A percentile compares a stretch with the other conserved stretches of the same genome.
phyloP scores from a whole-genome alignment of 495 filamentous ascomycete genomes.

The Letharia columbiana region DNA sequence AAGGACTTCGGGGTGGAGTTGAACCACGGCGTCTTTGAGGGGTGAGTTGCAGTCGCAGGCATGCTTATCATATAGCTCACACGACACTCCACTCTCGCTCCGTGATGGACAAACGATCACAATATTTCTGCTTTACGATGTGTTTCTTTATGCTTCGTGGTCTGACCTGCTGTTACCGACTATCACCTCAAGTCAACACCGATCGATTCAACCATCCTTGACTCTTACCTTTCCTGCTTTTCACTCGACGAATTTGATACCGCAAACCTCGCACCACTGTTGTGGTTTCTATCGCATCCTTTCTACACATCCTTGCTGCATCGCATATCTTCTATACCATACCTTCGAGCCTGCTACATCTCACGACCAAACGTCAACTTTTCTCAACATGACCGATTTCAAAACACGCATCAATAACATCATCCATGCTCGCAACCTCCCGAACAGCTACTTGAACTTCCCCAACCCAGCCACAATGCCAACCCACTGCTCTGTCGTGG shows the following conservation, averaged over 20 bases:
- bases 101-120: neutral
- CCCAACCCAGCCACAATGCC: neutral
- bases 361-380: neutral
- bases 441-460: neutral
- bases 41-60: constrained; percentile 35
- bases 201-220: neutral
- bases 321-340: neutral
- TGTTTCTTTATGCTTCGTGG: neutral
- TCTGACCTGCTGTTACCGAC: neutral
- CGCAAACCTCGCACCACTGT: neutral
- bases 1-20: constrained; percentile 88
- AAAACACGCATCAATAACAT: neutral
- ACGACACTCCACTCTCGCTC: neutral
- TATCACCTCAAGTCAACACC: neutral
- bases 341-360: neutral
- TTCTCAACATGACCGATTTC: neutral
- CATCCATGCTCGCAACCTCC: neutral
- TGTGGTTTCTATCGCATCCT: neutral
- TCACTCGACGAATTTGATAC: neutral
- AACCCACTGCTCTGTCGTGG: neutral
- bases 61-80: neutral
- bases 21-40: constrained; percentile 79
- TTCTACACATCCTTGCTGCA: neutral
- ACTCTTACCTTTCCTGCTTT: neutral
- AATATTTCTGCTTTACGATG: neutral